Percentiles rank a stretch among this genome's conserved stretches.
Evolutionary conservation across 179 eudicot species (phyloP).

Genomic region (Beta lomatogona): DNA sequence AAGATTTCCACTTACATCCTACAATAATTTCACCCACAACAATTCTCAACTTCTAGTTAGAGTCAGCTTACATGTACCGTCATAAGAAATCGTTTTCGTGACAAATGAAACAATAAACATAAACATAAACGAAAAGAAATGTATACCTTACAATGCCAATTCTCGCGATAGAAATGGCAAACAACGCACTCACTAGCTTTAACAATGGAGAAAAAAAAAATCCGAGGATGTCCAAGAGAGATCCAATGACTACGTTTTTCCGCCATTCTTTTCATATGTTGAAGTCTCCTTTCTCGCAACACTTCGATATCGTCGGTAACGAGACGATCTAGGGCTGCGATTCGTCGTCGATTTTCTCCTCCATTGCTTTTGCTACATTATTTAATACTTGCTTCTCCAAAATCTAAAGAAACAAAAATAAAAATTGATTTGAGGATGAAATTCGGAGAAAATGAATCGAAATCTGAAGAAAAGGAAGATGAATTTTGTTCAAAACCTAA

Average conservation of each 20-base stretch:
- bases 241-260: constrained; percentile 87
- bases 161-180: constrained; percentile 93
- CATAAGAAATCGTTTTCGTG: background rate
- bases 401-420: constrained; percentile 41
- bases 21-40: background rate
- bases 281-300: constrained; percentile 71
- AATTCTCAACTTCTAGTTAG: background rate
- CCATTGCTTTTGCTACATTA: constrained; percentile 76
- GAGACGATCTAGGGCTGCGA: constrained; percentile 70
- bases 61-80: background rate
- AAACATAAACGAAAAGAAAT: too few relatives aligned
- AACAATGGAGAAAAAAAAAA: constrained; percentile 59
- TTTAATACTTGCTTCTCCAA: constrained; percentile 77
- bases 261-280: constrained; percentile 97
- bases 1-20: too few relatives aligned
- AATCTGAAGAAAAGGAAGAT: background rate
- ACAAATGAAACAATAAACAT: too few relatives aligned
- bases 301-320: constrained; percentile 83
- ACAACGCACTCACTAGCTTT: constrained; percentile 91
- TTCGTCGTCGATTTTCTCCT: constrained; percentile 90
- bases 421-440: background rate
- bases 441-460: background rate
- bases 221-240: constrained; percentile 74
- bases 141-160: constrained; percentile 94
- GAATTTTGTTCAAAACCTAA: constrained; percentile 23